phyloP scores from a whole-genome alignment of 2,329 filamentous ascomycete genomes.

The Cercospora sojina region DNA sequence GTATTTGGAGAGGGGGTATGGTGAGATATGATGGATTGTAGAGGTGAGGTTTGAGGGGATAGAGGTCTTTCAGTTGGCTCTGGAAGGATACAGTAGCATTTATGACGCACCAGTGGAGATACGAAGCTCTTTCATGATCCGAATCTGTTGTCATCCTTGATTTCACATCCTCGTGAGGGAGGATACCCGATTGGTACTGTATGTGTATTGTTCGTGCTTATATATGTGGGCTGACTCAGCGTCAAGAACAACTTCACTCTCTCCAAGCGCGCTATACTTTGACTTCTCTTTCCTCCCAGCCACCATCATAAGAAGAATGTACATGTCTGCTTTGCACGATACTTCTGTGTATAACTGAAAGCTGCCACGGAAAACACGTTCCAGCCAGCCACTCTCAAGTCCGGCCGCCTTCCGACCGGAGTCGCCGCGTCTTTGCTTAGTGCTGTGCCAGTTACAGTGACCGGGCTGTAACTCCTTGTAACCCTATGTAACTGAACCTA shows the following conservation, averaged over 20 bases:
- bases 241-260: neutral
- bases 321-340: neutral
- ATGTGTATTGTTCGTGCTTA: neutral
- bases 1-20: neutral
- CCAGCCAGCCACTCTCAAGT: neutral
- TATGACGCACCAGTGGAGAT: neutral
- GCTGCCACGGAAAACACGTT: neutral
- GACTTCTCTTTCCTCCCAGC: neutral
- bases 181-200: neutral
- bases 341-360: neutral
- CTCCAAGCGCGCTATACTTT: neutral
- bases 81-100: neutral
- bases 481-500: no score
- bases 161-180: neutral
- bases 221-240: neutral
- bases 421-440: neutral
- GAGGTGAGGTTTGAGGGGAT: neutral
- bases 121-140: neutral
- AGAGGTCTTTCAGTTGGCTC: neutral
- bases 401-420: neutral
- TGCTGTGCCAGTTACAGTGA: no score
- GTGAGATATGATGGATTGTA: neutral
- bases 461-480: no score
- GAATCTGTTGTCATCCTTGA: no score
- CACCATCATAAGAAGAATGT: neutral